Evolutionary conservation across 192 early-diverging fungal genomes (phyloP).

Genomic region (Coemansia sp.): DNA sequence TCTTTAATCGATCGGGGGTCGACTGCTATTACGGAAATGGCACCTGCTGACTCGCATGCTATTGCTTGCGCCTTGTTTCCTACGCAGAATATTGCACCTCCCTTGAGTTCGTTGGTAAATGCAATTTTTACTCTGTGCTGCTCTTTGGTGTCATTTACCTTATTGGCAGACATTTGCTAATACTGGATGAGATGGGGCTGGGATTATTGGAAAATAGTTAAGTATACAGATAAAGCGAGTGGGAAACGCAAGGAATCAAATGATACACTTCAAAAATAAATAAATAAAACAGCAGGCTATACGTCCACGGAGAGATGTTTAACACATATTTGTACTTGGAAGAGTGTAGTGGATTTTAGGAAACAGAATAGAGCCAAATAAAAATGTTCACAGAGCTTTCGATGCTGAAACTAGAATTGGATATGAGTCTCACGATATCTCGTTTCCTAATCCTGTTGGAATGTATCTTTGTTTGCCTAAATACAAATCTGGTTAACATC

Average conservation of each 20-base stretch:
- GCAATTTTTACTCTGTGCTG: background rate
- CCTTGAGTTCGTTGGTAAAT: conserved; percentile 66
- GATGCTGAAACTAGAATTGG: background rate
- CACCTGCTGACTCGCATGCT: conserved; percentile 91
- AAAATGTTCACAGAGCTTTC: background rate
- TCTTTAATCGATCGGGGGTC: conserved; percentile 73
- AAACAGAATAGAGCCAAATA: no score
- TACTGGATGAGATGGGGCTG: no score
- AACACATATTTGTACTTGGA: background rate
- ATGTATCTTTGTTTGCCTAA: no score
- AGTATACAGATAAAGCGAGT: background rate
- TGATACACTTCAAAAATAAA: no score
- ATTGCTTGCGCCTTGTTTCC: conserved; percentile 88
- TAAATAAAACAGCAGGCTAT: no score
- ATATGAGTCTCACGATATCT: background rate
- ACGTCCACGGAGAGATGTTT: no score
- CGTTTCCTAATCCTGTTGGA: no score
- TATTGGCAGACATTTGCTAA: background rate
- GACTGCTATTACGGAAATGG: conserved; percentile 94
- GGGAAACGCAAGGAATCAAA: background rate
- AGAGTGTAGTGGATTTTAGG: background rate
- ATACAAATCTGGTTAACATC: no score
- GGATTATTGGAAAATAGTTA: background rate
- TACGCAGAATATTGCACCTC: conserved; percentile 97
- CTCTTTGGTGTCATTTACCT: background rate